Evolutionary conservation across 2,329 filamentous ascomycete genomes (phyloP), one percentile per base, ranked within the genome.

Genomic region (Pseudocercospora pini-densiflorae): DNA sequence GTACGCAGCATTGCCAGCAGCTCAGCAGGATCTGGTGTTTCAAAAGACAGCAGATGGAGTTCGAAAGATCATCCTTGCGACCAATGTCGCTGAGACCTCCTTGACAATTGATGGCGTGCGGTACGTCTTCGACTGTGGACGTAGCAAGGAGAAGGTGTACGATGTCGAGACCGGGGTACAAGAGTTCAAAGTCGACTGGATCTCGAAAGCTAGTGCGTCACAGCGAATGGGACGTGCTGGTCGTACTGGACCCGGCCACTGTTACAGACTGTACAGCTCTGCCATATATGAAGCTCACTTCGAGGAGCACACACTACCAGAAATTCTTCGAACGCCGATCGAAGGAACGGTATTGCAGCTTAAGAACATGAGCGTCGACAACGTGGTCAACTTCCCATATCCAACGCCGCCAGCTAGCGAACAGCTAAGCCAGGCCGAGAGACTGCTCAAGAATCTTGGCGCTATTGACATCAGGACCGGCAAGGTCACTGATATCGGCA

Each of bases 1-100:
- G 0, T 99, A 97, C 80, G 98, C 95, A 2, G 87, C 97, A 61
- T 83, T 99, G 0, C 92, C 94, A 0, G 97, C 94, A 2, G 90
- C 89, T 71, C 93, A 98, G 74, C 95, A 99, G 79, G 86, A 97
- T 76, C 88, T 89, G 66, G 93, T 99, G 9, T 99, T 99, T 73
- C 90, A 97, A 69, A 85, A 90, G 0, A 88, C 72, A 12, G 94
- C 94, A 0, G 91, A 94, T 63, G 92, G 91, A 16, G 91, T 91
- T 8, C 89, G 95, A 8, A 86, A 95, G 24, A 92, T 99, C 60
- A 91, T 99, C 3, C 81, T 99, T 47, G 93, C 95, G 0, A 99
- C 95, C 51, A 99, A 99, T 79, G 93, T 99, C 53, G 95, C 95
- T 0, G 95, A 99, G 79, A 99, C 95, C 0, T 96, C 92, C 87